Conservation (phyloP, 2,329 filamentous ascomycete species). For the Colletotrichum lini region DNA sequence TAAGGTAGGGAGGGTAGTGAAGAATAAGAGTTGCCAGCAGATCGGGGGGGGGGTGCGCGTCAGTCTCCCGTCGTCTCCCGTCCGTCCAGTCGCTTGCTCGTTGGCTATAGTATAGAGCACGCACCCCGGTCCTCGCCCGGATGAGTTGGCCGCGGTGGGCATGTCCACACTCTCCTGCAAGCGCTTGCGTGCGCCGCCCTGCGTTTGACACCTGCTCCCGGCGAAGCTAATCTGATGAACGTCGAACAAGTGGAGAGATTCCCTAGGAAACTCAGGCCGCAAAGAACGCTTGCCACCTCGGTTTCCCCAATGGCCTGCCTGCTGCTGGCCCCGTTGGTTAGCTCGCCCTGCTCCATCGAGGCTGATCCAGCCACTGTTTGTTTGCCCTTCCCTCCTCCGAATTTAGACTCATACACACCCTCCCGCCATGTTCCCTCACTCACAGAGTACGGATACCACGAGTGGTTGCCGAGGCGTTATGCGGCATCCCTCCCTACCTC, state of each 20-base stretch:
- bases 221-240: constrained; percentile 36
- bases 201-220: constrained; percentile 19
- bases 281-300: constrained; percentile 11
- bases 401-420: neutral
- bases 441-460: constrained; percentile 36
- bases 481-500: no score
- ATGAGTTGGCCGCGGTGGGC: constrained; percentile 35
- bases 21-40: neutral
- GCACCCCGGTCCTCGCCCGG: constrained; percentile 28
- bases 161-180: constrained; percentile 36
- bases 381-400: constrained; percentile 4
- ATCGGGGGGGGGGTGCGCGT: constrained; percentile 20
- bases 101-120: neutral
- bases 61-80: constrained; percentile 4
- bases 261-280: constrained; percentile 9
- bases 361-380: constrained; percentile 1
- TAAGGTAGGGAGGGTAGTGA: neutral
- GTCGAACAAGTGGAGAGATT: constrained; percentile 38
- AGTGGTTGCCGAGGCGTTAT: constrained; percentile 16
- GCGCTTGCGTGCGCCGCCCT: constrained; percentile 36
- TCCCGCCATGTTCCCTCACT: constrained; percentile 35
- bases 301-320: neutral
- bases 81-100: constrained; percentile 26
- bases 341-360: constrained; percentile 6
- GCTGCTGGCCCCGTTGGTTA: constrained; percentile 8